Percentiles rank a stretch among this genome's conserved stretches.
These are phyloP conservation scores for Acer campestre DNA, from an alignment of 345 rosid genomes.

Conservation along the genomic window DNA sequence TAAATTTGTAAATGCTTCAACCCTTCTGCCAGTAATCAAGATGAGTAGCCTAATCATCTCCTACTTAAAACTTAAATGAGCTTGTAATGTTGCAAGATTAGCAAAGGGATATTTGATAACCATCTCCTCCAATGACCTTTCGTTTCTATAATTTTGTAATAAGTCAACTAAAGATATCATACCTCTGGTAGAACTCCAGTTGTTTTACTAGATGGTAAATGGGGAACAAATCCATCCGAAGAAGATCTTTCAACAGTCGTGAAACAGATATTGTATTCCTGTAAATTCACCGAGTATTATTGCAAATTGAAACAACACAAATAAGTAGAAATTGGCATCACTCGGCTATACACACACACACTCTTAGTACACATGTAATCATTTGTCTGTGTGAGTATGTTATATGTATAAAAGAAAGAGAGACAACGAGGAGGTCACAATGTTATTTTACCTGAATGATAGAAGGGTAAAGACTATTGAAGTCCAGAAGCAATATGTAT, in stretches of 20 bases:
- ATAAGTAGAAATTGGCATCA: not conserved
- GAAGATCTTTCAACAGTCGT: slow-evolving; percentile 91
- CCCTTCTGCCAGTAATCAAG: not conserved
- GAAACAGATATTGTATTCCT: slow-evolving; percentile 97
- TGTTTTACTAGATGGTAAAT: slow-evolving; percentile 68
- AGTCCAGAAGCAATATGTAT: slow-evolving; percentile 90
- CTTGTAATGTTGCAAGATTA: slow-evolving; percentile 10
- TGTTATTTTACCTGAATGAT: slow-evolving; percentile 80
- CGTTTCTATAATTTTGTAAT: not conserved
- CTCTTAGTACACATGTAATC: not conserved
- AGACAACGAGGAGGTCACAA: slow-evolving; percentile 9
- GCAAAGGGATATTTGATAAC: not conserved
- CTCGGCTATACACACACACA: not conserved
- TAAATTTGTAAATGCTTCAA: not conserved
- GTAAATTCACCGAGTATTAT: slow-evolving; percentile 28
- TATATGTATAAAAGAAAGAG: not conserved
- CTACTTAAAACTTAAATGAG: not conserved
- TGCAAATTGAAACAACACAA: slow-evolving; percentile 6
- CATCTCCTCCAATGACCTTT: not conserved
- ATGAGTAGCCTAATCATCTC: not conserved
- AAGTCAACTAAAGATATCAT: slow-evolving; percentile 19
- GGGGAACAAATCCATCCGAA: slow-evolving; percentile 69
- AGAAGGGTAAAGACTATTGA: slow-evolving; percentile 98
- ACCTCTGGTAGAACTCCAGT: slow-evolving; percentile 95
- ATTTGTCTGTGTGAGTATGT: not conserved